phyloP scores from a whole-genome alignment of 306 rosid species.

The Citrullus amarus region DNA sequence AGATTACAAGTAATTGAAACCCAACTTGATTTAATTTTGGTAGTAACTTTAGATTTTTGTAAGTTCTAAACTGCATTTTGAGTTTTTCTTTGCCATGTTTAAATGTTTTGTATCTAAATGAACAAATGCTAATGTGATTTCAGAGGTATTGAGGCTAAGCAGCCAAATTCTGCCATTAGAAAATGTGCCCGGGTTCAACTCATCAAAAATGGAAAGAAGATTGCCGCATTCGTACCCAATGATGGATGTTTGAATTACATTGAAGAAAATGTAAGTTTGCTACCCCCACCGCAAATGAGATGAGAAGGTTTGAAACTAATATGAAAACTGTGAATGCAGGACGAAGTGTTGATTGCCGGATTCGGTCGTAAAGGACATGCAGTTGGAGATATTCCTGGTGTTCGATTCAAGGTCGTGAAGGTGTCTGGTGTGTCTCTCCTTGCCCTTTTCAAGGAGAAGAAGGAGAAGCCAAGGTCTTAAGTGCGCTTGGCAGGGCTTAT shows the following conservation, averaged over 20 bases:
- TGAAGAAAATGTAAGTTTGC: conserved; percentile 49
- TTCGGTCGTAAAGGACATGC: conserved; percentile 31
- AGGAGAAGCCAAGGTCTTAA: conserved; percentile 45
- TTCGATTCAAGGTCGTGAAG: conserved; percentile 10
- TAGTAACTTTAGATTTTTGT: background rate
- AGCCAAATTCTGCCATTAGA: conserved; percentile 82
- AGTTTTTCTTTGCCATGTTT: background rate
- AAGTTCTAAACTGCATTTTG: background rate
- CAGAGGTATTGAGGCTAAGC: conserved; percentile 83
- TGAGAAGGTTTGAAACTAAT: background rate
- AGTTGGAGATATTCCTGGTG: conserved; percentile 43
- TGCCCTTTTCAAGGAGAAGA: conserved; percentile 10
- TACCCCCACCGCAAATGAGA: background rate
- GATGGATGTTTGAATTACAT: conserved; percentile 76
- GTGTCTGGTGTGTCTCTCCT: conserved; percentile 67
- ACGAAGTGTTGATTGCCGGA: conserved; percentile 71
- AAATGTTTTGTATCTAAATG: background rate
- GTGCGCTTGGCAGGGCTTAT: conserved; percentile 30
- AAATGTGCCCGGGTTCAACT: conserved; percentile 85
- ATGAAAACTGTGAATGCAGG: conserved; percentile 25
- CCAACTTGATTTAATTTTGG: background rate
- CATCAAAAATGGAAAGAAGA: conserved; percentile 74
- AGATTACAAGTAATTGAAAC: background rate
- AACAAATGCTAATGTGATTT: background rate
- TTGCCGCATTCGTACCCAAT: conserved; percentile 78